Conservation (phyloP, 2,329 filamentous ascomycete species). For the Chaetomium globosum region DNA sequence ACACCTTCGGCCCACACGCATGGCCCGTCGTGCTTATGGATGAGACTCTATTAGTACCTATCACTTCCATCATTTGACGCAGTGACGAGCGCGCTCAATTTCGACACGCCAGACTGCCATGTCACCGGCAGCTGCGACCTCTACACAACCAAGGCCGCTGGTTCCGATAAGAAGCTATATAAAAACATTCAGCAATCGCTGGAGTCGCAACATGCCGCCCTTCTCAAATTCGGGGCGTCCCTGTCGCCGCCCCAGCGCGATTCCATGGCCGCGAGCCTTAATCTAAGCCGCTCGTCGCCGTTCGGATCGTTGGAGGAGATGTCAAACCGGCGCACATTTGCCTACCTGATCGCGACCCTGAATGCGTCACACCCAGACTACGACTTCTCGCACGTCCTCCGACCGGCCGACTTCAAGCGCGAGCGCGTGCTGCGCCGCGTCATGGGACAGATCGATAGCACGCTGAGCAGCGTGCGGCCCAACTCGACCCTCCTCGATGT, state of each 20-base stretch:
- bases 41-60: conserved; percentile 69
- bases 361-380: conserved; percentile 97
- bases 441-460: conserved; percentile 85
- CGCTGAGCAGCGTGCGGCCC: conserved; percentile 82
- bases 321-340: conserved; percentile 86
- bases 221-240: conserved; percentile 82
- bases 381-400: conserved; percentile 90
- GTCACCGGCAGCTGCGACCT: conserved; percentile 93
- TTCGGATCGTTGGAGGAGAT: conserved; percentile 90
- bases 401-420: conserved; percentile 85
- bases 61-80: conserved; percentile 88
- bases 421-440: conserved; percentile 78
- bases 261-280: conserved; percentile 67
- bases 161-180: conserved; percentile 95
- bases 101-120: conserved; percentile 89
- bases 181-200: conserved; percentile 91
- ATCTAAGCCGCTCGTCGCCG: conserved; percentile 83
- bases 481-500: conserved; percentile 50
- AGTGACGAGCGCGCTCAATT: conserved; percentile 90
- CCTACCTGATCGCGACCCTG: conserved; percentile 92
- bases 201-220: conserved; percentile 85
- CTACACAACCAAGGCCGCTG: conserved; percentile 95
- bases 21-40: conserved; percentile 23
- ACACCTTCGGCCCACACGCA: not conserved
- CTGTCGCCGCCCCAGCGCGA: conserved; percentile 80